Percentiles rank a stretch among this genome's conserved stretches.
phyloP scores from a whole-genome alignment of 2,329 filamentous ascomycete genomes.

The Mollisia scopiformis region DNA sequence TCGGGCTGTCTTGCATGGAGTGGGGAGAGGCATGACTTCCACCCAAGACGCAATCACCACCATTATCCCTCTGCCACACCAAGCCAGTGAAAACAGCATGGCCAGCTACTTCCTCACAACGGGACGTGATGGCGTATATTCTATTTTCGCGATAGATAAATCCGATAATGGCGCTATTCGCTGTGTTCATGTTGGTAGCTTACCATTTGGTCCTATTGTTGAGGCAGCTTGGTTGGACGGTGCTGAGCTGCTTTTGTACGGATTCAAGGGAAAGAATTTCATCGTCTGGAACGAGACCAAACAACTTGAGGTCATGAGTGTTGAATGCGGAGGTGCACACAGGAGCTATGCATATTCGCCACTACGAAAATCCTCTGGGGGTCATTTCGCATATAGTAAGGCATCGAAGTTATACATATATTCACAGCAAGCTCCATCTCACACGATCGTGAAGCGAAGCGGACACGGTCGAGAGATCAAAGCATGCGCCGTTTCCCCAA shows the following conservation, averaged over 20 bases:
- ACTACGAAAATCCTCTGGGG: constrained; percentile 36
- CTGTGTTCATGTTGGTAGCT: constrained; percentile 67
- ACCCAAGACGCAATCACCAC: constrained; percentile 67
- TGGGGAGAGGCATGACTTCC: not conserved
- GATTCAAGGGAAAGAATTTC: constrained; percentile 80
- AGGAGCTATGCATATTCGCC: constrained; percentile 67
- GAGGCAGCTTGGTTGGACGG: constrained; percentile 69
- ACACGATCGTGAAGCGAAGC: constrained; percentile 62
- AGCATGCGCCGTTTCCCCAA: constrained; percentile 51
- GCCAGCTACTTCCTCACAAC: constrained; percentile 65
- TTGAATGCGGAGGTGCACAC: constrained; percentile 86
- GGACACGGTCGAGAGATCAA: constrained; percentile 89
- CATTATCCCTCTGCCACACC: constrained; percentile 52
- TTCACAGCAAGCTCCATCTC: constrained; percentile 43
- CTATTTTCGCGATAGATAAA: constrained; percentile 52
- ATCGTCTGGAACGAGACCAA: constrained; percentile 78
- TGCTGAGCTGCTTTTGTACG: constrained; percentile 70
- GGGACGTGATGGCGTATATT: constrained; percentile 76
- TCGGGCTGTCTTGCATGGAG: not conserved
- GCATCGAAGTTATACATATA: constrained; percentile 55
- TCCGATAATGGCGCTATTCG: constrained; percentile 1
- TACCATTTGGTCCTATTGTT: constrained; percentile 76
- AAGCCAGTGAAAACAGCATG: not conserved
- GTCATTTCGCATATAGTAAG: constrained; percentile 75
- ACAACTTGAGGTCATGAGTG: constrained; percentile 68